Evolutionary conservation across 805 yeast species (phyloP).

Genomic region (Barnettozyma botsteinii): DNA sequence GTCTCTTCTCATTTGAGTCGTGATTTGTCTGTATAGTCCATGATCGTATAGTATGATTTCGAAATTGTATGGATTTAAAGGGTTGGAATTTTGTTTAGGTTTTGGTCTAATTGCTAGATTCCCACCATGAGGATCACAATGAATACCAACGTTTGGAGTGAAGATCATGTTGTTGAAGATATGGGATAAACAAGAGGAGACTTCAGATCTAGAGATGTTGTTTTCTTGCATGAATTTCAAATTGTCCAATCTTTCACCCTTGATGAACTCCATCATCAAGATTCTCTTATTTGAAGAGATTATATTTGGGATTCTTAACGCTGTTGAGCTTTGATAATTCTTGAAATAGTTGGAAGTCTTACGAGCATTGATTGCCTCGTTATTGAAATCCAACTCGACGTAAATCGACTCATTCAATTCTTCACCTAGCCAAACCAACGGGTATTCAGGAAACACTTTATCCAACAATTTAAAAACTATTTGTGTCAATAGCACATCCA

Average conservation of each 20-base stretch:
- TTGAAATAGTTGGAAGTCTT: slow-evolving; percentile 65
- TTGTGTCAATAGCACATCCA: slow-evolving; percentile 76
- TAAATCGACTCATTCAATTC: slow-evolving; percentile 82
- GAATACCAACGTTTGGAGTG: slow-evolving; percentile 85
- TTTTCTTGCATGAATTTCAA: slow-evolving; percentile 54
- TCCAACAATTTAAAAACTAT: slow-evolving; percentile 70
- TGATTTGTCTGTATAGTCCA: slow-evolving; percentile 84
- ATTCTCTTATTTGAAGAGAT: slow-evolving; percentile 62
- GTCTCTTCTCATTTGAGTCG: slow-evolving; percentile 66
- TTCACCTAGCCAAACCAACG: slow-evolving; percentile 92
- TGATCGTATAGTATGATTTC: slow-evolving; percentile 93
- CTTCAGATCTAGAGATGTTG: slow-evolving; percentile 67
- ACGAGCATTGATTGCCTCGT: slow-evolving; percentile 78
- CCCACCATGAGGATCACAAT: slow-evolving; percentile 99
- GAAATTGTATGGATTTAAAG: slow-evolving; percentile 57
- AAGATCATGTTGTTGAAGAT: slow-evolving; percentile 94
- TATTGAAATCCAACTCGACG: slow-evolving; percentile 84
- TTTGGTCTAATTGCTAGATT: slow-evolving; percentile 73
- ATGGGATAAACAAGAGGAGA: slow-evolving; percentile 81
- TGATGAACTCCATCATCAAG: slow-evolving; percentile 80
- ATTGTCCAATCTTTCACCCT: slow-evolving; percentile 82
- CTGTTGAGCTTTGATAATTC: slow-evolving; percentile 53
- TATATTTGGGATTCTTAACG: slow-evolving; percentile 73
- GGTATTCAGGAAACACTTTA: slow-evolving; percentile 86
- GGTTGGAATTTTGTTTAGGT: slow-evolving; percentile 20